Evolutionary conservation across 2,329 filamentous ascomycete species (phyloP).

Genomic region (Neofusicoccum kwambonambiense): DNA sequence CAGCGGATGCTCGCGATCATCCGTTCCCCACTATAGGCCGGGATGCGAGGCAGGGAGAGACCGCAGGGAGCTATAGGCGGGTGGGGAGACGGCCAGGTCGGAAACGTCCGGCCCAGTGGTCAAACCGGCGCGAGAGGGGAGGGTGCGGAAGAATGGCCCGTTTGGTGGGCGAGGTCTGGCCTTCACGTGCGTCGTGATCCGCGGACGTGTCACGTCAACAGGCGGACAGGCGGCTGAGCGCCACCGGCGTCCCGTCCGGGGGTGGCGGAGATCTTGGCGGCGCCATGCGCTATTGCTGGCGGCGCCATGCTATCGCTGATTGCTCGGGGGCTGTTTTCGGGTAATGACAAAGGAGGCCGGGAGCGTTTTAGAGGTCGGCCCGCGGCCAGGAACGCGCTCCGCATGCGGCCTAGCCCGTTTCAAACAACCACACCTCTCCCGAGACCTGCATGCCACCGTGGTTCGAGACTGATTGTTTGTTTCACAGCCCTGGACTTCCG

Average conservation of each 20-base stretch:
- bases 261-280: conserved; percentile 2
- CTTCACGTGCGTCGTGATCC: neutral
- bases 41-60: neutral
- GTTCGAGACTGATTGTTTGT: conserved; percentile 12
- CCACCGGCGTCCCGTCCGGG: conserved; percentile 5
- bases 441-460: conserved; percentile 1
- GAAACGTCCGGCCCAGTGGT: conserved; percentile 1
- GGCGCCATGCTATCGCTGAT: neutral
- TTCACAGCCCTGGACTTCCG: neutral
- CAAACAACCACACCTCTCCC: neutral
- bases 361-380: conserved; percentile 4
- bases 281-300: neutral
- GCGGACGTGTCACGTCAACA: neutral
- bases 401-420: conserved; percentile 4
- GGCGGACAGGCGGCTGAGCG: neutral
- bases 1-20: neutral
- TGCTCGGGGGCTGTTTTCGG: neutral
- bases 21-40: conserved; percentile 5
- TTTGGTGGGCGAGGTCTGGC: neutral
- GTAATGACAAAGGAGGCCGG: conserved; percentile 11
- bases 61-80: neutral
- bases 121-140: neutral
- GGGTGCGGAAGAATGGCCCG: neutral
- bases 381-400: neutral
- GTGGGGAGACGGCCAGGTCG: neutral